Percentiles rank a stretch among this genome's conserved stretches.
These are phyloP conservation scores for Yarrowia sp. DNA, from an alignment of 805 yeast genomes.

Conservation along the genomic window DNA sequence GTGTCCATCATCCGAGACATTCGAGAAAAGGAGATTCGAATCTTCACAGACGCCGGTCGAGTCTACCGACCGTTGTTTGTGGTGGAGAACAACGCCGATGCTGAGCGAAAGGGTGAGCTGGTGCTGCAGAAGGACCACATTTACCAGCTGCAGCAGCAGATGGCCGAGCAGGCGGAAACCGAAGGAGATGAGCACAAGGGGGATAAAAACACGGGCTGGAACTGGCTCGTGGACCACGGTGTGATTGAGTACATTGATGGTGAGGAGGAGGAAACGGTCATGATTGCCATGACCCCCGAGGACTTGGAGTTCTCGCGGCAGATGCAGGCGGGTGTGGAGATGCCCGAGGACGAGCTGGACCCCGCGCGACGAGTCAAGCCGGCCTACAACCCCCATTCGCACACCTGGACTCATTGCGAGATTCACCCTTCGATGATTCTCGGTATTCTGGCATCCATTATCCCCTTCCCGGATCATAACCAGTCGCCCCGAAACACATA, in stretches of 20 bases:
- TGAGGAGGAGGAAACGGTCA: constrained; percentile 96
- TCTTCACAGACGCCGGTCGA: constrained; percentile 98
- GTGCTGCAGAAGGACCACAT: constrained; percentile 83
- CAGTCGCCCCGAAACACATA: constrained; percentile 99
- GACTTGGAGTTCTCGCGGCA: constrained; percentile 69
- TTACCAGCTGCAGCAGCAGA: constrained; percentile 54
- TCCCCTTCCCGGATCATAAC: constrained; percentile 99
- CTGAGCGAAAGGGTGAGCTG: constrained; percentile 64
- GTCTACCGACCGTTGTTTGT: constrained; percentile 95
- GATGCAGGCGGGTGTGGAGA: constrained; percentile 42
- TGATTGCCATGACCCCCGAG: constrained; percentile 99
- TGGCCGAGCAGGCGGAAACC: constrained; percentile 37
- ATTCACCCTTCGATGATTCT: constrained; percentile 98
- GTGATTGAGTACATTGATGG: constrained; percentile 96
- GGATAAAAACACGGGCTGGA: constrained; percentile 70
- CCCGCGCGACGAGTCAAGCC: constrained; percentile 87
- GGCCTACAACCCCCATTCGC: constrained; percentile 55
- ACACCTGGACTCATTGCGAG: constrained; percentile 97
- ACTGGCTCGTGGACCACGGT: constrained; percentile 76
- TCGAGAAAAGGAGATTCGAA: constrained; percentile 92
- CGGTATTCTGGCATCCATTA: constrained; percentile 97
- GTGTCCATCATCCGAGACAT: constrained; percentile 96
- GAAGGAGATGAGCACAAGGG: constrained; percentile 50
- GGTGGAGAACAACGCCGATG: constrained; percentile 70
- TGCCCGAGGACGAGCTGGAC: constrained; percentile 51